Evolutionary conservation across 805 yeast genomes (phyloP).

Genomic region (Candida sanyiensis): DNA sequence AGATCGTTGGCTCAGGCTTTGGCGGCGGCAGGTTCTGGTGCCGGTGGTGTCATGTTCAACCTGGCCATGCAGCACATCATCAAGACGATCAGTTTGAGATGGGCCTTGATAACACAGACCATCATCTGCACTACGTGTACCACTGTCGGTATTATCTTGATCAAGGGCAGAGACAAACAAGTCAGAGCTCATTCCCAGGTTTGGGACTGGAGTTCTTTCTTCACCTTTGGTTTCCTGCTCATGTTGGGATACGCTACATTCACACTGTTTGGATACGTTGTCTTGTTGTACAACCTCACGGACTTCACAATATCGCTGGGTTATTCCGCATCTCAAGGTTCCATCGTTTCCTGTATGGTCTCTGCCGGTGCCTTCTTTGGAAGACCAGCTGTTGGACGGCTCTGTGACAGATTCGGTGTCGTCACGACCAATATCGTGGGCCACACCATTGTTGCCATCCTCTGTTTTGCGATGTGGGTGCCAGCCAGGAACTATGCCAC

Average conservation of each 20-base stretch:
- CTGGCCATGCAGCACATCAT: constrained; percentile 27
- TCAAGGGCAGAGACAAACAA: constrained; percentile 33
- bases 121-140: constrained; percentile 32
- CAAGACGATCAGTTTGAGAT: constrained; percentile 22
- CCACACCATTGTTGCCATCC: constrained; percentile 34
- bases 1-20: constrained; percentile 43
- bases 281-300: constrained; percentile 49
- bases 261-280: constrained; percentile 55
- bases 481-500: constrained; percentile 53
- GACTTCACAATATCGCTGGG: constrained; percentile 56
- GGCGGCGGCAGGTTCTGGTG: constrained; percentile 35
- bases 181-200: constrained; percentile 32
- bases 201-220: constrained; percentile 37
- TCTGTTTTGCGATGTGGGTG: constrained; percentile 45
- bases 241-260: constrained; percentile 36
- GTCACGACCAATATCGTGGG: constrained; percentile 39
- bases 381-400: constrained; percentile 46
- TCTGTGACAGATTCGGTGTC: constrained; percentile 47
- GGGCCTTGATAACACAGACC: constrained; percentile 31
- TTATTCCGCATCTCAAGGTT: constrained; percentile 46
- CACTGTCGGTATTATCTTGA: constrained; percentile 28
- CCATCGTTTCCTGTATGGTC: constrained; percentile 52
- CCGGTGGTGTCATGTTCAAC: constrained; percentile 38
- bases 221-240: constrained; percentile 38
- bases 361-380: constrained; percentile 51